phyloP scores from a whole-genome alignment of 345 rosid genomes.

The Dovyalis caffra region DNA sequence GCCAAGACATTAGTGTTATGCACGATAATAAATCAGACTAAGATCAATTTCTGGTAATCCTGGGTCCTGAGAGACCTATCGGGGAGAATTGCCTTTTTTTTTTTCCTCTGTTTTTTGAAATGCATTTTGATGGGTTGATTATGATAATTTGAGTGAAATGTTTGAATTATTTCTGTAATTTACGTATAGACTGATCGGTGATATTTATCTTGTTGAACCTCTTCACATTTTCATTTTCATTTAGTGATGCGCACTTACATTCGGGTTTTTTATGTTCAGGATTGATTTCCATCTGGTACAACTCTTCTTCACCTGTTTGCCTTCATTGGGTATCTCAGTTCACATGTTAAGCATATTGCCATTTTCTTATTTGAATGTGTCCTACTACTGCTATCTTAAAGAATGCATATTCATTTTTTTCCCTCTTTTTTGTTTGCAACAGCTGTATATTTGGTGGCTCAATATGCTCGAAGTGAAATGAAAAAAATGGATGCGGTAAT shows the following conservation, averaged over 20 bases:
- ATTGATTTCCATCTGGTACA: conserved; percentile 92
- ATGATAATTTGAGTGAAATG: not conserved
- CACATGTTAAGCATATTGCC: conserved; percentile 16
- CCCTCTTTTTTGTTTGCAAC: conserved; percentile 23
- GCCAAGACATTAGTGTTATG: not conserved
- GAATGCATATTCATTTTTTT: conserved; percentile 1
- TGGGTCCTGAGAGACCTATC: not conserved
- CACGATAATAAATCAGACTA: not conserved
- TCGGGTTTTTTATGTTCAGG: conserved; percentile 46
- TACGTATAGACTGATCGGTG: not conserved
- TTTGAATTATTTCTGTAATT: not conserved
- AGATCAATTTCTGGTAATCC: not conserved
- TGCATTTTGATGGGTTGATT: not conserved
- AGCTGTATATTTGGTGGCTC: conserved; percentile 90
- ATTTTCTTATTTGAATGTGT: conserved; percentile 5
- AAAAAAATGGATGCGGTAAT: conserved; percentile 75
- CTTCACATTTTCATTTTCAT: not conserved
- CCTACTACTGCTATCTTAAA: conserved; percentile 23
- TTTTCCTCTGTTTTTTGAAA: not conserved
- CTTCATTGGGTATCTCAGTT: conserved; percentile 68
- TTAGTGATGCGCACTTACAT: conserved; percentile 18
- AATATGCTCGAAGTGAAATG: conserved; percentile 79
- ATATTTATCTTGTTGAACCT: not conserved
- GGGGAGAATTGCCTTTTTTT: not conserved
- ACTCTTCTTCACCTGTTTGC: conserved; percentile 88